phyloP scores from a whole-genome alignment of 2,329 filamentous ascomycete genomes.

The Pseudocercospora fuligena region DNA sequence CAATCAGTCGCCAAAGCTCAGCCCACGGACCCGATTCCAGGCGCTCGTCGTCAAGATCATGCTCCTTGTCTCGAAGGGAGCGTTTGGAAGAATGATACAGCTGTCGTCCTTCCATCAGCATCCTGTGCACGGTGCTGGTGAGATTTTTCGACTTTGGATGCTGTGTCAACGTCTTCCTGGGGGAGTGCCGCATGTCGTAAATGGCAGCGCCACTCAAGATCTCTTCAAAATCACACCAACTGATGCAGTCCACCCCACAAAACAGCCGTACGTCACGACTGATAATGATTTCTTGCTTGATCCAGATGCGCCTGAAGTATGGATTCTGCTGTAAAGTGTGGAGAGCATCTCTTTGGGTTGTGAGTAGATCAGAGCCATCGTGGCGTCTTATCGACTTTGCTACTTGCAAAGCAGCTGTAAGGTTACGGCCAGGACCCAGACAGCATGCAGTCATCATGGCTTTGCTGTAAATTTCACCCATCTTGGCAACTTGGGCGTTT shows the following conservation, averaged over 20 bases:
- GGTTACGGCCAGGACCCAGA: background rate
- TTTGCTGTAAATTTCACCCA: conserved; percentile 39
- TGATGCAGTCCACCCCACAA: background rate
- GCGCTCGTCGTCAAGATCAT: background rate
- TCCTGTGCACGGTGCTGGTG: background rate
- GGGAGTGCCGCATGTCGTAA: background rate
- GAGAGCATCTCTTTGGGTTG: background rate
- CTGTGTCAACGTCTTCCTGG: background rate
- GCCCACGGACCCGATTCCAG: background rate
- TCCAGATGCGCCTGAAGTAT: background rate
- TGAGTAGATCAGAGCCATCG: background rate
- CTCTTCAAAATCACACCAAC: background rate
- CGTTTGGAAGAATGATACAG: background rate
- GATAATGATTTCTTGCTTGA: background rate
- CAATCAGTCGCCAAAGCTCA: conserved; percentile 56
- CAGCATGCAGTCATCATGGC: background rate
- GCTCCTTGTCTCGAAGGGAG: too few relatives aligned
- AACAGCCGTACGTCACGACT: background rate
- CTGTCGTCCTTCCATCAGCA: background rate
- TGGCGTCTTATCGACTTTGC: background rate
- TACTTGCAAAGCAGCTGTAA: background rate
- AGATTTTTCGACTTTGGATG: background rate
- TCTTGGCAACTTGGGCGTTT: conserved; percentile 44
- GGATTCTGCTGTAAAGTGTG: background rate
- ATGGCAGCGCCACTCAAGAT: background rate